A percentile compares a stretch with the other conserved stretches of the same genome.
phyloP scores from a whole-genome alignment of 2,329 filamentous ascomycete species.

The Niveomyces coronatus region DNA sequence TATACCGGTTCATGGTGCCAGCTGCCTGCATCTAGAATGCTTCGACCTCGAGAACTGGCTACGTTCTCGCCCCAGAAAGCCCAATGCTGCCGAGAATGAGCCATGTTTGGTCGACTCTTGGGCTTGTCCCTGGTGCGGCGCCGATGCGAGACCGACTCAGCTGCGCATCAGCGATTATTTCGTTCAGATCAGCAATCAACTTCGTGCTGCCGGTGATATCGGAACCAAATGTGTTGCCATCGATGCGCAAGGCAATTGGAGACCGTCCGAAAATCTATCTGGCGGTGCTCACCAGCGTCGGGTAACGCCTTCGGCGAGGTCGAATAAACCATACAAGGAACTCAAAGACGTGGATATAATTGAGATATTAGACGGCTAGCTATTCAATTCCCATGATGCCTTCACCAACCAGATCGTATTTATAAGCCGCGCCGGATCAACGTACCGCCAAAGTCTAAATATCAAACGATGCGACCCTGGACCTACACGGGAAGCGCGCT shows the following conservation, averaged over 20 bases:
- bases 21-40: slow-evolving; percentile 18
- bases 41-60: slow-evolving; percentile 29
- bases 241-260: slow-evolving; percentile 23
- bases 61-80: slow-evolving; percentile 10
- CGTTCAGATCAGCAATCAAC: slow-evolving; percentile 43
- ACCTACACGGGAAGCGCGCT: not conserved
- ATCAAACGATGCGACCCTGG: slow-evolving; percentile 4
- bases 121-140: slow-evolving; percentile 76
- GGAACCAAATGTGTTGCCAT: slow-evolving; percentile 23
- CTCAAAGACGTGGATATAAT: slow-evolving; percentile 3
- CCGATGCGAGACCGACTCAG: slow-evolving; percentile 63
- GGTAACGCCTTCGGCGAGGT: not conserved
- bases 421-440: no score
- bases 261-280: slow-evolving; percentile 12
- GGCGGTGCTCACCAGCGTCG: not conserved
- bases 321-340: not conserved
- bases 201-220: slow-evolving; percentile 25
- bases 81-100: slow-evolving; percentile 20
- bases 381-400: no score
- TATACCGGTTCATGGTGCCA: slow-evolving; percentile 1
- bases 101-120: slow-evolving; percentile 58
- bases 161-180: slow-evolving; percentile 70
- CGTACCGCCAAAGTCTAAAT: not conserved
- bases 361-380: slow-evolving; percentile 10
- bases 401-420: no score